Base-by-base conservation (phyloP, 768 basidiomycete species). In the Boletus barrowsii region DNA sequence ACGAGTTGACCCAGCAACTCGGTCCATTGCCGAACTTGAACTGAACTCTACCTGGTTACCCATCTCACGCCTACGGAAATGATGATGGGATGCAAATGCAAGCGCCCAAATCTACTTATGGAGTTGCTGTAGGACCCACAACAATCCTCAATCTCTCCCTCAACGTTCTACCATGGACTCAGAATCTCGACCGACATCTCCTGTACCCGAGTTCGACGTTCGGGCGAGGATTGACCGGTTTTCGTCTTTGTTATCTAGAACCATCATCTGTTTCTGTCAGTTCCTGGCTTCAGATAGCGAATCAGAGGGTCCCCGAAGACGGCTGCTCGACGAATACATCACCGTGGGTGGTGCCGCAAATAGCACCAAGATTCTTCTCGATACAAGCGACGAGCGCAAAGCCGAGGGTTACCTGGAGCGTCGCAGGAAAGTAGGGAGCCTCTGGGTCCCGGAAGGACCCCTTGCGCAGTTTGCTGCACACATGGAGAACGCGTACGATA, bases 241-340 rank as follows among this genome's bases (percentile, higher is more conserved):
- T 54, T 67, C 58, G 1, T 48, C 54, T 1, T 47, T 61, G 41
- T 10, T 63, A 18, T 63, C 64, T 5, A 61, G 51, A 35, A 65
- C 62, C n/a, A 67, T 66, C 24, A 51, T 66, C 49, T 66, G 64
- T 37, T 63, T 67, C 37, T 56, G 58, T 55, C 66, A 63, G 15
- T 67, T 68, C 55, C 24, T 66, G n/a, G 59, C 66, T 24, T 68
- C 66, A 20, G 67, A 66, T 24, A 49, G 47, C 24, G 57, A 64
- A 5, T 62, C 64, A 17, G 61, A 66, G 42, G 56, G 37, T 36
- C 59, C 55, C 35, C 62, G 67, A 33, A 56, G 62, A 47, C 48
- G 45, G 14, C 42, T 68, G 10, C 59, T 68, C 20, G 66, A 67
- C 18, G 66, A 68, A 39, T 61, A 68, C 55, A 64, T 67, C 53